Evolutionary conservation across 352 stramenopile species (phyloP), one percentile per base, ranked within the genome.

Genomic region (Phytophthora palmivora): DNA sequence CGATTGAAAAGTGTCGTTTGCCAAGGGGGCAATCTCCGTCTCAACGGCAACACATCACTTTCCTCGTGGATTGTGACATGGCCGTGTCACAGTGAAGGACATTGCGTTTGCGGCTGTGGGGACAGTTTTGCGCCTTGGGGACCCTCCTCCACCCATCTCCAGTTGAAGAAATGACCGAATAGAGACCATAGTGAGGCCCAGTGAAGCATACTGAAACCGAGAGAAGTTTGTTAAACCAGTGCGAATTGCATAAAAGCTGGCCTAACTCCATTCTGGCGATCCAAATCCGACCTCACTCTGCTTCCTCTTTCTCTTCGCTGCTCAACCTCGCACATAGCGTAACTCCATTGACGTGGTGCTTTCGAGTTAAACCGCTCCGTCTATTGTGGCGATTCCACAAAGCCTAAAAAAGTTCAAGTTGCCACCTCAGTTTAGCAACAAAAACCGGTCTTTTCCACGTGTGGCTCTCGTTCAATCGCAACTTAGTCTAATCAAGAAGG

Each of bases 311-410:
- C n/a, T 39, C 44, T 26, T 8, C 26, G 8, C 11, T 30, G 19
- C 8, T 14, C 36, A 44, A 18, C 26, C 8, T 15, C n/a, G 16
- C 26, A 14, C 18, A 48, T 4, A 28, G 15, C 26, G 28, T 46
- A 47, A 32, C 22, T 9, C 26, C 18, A 22, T 30, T 19, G 36
- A 37, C 21, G 44, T 32, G 19, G 55, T 55, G 44, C 28, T 56
- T 18, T 24, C 54, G 9, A 15, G 14, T 39, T 19, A 22, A 66
- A 54, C 12, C 18, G 59, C 59, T 67, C 28, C 51, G 51, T 67
- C 59, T 67, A 67, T 63, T 63, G 58, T 61, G 32, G 58, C 33
- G 41, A 66, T 43, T 60, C 48, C 50, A 58, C 58, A 62, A 67
- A 62, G 21, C n/a, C 19, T 18, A 8, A 16, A 43, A 61, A 67